phyloP scores from a whole-genome alignment of 1,284 basidiomycete genomes.

The Austropuccinia psidii region DNA sequence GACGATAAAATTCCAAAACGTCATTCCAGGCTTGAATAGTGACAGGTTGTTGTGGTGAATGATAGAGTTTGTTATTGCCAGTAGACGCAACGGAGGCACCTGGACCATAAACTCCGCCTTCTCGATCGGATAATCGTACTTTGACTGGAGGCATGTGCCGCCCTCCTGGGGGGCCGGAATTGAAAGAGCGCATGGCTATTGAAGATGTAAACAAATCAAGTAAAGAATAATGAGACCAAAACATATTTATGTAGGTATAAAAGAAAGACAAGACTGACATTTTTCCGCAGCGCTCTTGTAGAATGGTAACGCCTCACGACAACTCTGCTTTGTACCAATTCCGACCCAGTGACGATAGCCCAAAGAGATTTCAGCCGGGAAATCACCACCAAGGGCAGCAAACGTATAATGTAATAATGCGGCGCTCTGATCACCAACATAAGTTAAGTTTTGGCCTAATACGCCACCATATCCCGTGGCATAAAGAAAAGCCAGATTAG shows the following conservation, averaged over 20 bases:
- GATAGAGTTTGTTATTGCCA: conserved; percentile 43
- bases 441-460: conserved; percentile 49
- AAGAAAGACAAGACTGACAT: conserved; percentile 52
- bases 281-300: conserved; percentile 78
- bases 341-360: conserved; percentile 94
- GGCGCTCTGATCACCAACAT: conserved; percentile 59
- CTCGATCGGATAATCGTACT: conserved; percentile 76
- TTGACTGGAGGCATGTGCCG: conserved; percentile 72
- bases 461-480: conserved; percentile 69
- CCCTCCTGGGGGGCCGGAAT: conserved; percentile 82
- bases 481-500: conserved; percentile 74
- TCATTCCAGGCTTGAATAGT: conserved; percentile 45
- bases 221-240: conserved; percentile 2
- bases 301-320: conserved; percentile 70
- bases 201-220: background rate
- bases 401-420: conserved; percentile 90
- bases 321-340: conserved; percentile 71
- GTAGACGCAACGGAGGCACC: conserved; percentile 79
- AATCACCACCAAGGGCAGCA: conserved; percentile 75
- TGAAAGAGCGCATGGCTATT: conserved; percentile 63
- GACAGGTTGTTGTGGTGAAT: conserved; percentile 38
- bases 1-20: conserved; percentile 44
- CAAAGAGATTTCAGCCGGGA: conserved; percentile 81
- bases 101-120: conserved; percentile 83
- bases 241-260: conserved; percentile 43